Conservation (phyloP, 2,329 filamentous ascomycete genomes). For the Colletotrichum tamarilloi region DNA sequence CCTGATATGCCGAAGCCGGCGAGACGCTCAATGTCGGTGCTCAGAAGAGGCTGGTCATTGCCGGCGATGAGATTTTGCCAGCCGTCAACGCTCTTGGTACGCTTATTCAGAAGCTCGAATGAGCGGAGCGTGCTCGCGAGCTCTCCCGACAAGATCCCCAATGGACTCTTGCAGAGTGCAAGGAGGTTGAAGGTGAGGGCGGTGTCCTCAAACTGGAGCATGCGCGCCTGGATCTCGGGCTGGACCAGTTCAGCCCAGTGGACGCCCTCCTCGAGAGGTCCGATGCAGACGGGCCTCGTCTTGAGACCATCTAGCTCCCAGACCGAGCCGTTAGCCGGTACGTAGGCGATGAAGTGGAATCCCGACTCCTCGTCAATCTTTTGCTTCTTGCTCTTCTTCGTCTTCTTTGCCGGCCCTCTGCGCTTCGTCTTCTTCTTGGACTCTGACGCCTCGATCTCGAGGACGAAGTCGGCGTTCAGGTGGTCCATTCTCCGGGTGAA, state of each 20-base stretch:
- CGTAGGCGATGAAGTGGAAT: slow-evolving; percentile 91
- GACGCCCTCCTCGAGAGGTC: slow-evolving; percentile 47
- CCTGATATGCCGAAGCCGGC: slow-evolving; percentile 44
- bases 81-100: slow-evolving; percentile 45
- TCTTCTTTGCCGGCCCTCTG: slow-evolving; percentile 51
- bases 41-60: slow-evolving; percentile 37
- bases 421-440: slow-evolving; percentile 46
- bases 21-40: slow-evolving; percentile 40
- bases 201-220: slow-evolving; percentile 73
- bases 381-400: slow-evolving; percentile 51
- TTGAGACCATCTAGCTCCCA: slow-evolving; percentile 94
- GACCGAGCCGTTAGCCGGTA: slow-evolving; percentile 78
- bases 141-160: slow-evolving; percentile 59
- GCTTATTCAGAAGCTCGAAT: slow-evolving; percentile 50
- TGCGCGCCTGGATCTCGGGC: slow-evolving; percentile 73
- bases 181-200: slow-evolving; percentile 82
- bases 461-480: slow-evolving; percentile 74
- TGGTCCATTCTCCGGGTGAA: slow-evolving; percentile 85
- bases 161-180: slow-evolving; percentile 76
- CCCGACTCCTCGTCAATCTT: slow-evolving; percentile 68
- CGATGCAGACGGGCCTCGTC: slow-evolving; percentile 74
- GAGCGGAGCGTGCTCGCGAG: slow-evolving; percentile 56
- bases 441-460: slow-evolving; percentile 66
- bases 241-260: slow-evolving; percentile 77
- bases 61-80: slow-evolving; percentile 17